phyloP scores from a whole-genome alignment of 768 basidiomycete species.

The Boletus bicolor region DNA sequence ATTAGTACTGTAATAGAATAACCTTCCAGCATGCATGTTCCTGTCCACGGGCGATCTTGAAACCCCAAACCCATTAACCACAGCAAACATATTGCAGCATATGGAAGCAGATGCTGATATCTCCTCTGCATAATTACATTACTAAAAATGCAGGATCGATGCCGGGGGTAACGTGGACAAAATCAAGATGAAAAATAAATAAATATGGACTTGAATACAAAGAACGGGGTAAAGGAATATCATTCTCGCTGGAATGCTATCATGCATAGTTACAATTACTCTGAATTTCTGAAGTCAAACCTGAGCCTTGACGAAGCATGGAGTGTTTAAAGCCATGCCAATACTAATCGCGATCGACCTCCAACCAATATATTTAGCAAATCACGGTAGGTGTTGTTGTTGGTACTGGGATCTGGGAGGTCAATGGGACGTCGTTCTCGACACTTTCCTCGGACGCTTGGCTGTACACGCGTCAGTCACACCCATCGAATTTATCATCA shows the following conservation, averaged over 20 bases:
- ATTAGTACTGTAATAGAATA: too few relatives aligned
- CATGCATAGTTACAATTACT: not conserved
- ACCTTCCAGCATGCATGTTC: too few relatives aligned
- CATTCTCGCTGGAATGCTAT: not conserved
- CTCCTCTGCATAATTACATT: not conserved
- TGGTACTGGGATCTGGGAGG: conserved; percentile 4
- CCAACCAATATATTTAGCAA: not conserved
- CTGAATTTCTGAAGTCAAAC: not conserved
- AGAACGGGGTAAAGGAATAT: not conserved
- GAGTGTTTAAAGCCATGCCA: too few relatives aligned
- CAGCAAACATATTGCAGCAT: not conserved
- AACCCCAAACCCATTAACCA: not conserved
- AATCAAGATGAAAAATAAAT: not conserved
- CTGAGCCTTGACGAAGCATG: not conserved
- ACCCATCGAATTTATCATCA: not conserved
- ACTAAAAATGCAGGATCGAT: not conserved
- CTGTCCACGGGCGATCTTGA: too few relatives aligned
- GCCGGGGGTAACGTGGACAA: too few relatives aligned
- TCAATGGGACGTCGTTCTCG: not conserved
- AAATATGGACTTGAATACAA: not conserved
- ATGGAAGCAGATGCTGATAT: too few relatives aligned
- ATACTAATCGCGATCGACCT: too few relatives aligned
- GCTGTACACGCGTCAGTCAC: conserved; percentile 1
- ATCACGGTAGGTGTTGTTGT: not conserved
- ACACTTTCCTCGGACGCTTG: not conserved